Base-by-base conservation (phyloP, 176 grass and related monocot species). In the Aegilops umbellulata region DNA sequence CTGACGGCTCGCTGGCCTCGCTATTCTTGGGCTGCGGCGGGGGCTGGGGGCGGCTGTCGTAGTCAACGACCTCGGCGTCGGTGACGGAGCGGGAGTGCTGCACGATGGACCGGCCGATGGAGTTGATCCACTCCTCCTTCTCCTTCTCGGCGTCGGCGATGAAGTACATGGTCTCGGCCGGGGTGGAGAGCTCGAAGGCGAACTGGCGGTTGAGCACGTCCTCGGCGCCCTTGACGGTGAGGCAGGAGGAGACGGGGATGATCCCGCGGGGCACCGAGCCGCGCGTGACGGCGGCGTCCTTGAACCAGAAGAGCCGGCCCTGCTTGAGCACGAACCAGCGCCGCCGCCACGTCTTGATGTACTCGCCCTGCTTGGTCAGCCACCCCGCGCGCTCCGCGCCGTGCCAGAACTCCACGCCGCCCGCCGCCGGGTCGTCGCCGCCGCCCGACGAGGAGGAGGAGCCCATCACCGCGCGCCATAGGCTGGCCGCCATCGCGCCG, bases 81-180 rank as follows among this genome's bases (percentile, higher is more conserved):
- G 95, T 91, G 65, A 97, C 86, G 82, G 93, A 97, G n/a, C 91
- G 76, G 5, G 95, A 97, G 91, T 97, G 95, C 89, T 97, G 95
- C 36, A 97, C 95, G 82, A 97, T 97, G 89, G 95, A 97, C 14
- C 95, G 93, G 49, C 95, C 95, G 83, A 98, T 90, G 76, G 95
- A 95, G 62, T 98, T 98, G 89, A 98, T 98, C 95, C 95, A 98
- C 71, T 98, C 95, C 72, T 98, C 95, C 89, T 98, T 95, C 85
- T 98, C 95, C 89, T 98, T 98, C 85, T 98, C 95, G 31, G 93
- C 91, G 72, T 98, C 95, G 29, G 93, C 95, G 80, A 98, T 98
- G 91, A 98, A 98, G 89, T 98, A 98, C 95, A 98, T 98, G 91
- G 93, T 95, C 64, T 98, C 93, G 55, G 76, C 22, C 10, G 91